Base-by-base conservation (phyloP, 805 yeast genomes). In the Metschnikowia hibisci region DNA sequence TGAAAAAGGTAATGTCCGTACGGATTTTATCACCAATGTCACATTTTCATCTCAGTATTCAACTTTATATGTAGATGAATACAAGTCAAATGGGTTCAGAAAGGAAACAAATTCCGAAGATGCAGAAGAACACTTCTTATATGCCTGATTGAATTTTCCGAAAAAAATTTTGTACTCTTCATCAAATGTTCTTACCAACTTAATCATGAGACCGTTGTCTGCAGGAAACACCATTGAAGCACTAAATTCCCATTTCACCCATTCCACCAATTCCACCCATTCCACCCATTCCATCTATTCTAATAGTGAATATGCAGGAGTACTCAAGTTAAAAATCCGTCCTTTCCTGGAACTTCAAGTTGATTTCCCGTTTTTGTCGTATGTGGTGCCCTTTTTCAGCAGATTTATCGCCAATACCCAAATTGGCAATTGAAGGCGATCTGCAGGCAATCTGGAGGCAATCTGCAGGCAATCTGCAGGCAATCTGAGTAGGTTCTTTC, bases 151-250 rank as follows among this genome's bases (percentile, higher is more conserved):
- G 81, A 77, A 52, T 72, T 76, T 51, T 77, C 80, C 14, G 81
- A 76, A 58, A 67, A 81, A 62, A 42, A 74, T 80, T 5, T 76
- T 76, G 53, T 76, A 73, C 50, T 77, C 80, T 18, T 66, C 67
- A 8, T 53, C 63, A 31, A 73, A 72, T 51, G 56, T 71, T 35
- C 63, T 76, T 42, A 58, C 74, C 25, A 76, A 76, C 54, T 76
- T 76, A 50, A 67, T 76, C 43, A 75, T 71, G 61, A 66, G 78
- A 60, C 76, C 77, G n/a, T 58, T 76, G 36, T 80, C 81, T 11
- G 57, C 55, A 29, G 74, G 74, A 34, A 71, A 76, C 13, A 69
- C 71, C 20, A 73, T 77, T 35, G 74, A 76, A 46, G 71, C 74
- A 15, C 60, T 62, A 5, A 40, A 52, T n/a, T 50, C 55, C 13